Conservation (phyloP, 1,284 basidiomycete species). For the Melampsora abietis-canadensis region DNA sequence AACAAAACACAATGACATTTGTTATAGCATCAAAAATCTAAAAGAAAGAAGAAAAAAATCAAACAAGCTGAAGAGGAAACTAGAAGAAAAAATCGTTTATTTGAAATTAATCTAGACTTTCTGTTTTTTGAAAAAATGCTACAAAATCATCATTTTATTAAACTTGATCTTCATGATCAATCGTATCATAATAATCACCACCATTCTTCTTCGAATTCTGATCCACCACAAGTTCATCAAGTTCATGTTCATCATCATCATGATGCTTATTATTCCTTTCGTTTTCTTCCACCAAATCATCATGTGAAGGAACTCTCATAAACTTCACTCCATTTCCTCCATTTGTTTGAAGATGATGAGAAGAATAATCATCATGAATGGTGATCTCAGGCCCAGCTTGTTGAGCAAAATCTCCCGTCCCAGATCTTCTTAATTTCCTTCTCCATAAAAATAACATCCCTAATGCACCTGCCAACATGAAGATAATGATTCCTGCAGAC, state of each 20-base stretch:
- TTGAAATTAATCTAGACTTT: not conserved
- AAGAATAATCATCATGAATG: not conserved
- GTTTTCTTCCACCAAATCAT: conserved; percentile 21
- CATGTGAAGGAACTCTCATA: conserved; percentile 1
- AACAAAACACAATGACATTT: not conserved
- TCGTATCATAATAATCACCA: not conserved
- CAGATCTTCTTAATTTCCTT: conserved; percentile 51
- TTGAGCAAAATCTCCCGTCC: conserved; percentile 18
- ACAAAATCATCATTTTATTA: not conserved
- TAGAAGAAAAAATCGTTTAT: not conserved
- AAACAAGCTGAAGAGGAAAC: not conserved
- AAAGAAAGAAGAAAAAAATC: not conserved
- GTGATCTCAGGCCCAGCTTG: conserved; percentile 4
- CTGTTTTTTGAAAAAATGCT: not conserved
- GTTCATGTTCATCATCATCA: conserved; percentile 45
- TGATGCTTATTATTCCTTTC: conserved; percentile 45
- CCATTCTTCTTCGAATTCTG: not conserved
- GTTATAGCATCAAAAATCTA: not conserved
- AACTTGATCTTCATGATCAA: not conserved
- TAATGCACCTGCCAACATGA: conserved; percentile 68
- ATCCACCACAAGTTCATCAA: conserved; percentile 46
- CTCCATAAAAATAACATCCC: conserved; percentile 72
- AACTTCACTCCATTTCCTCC: conserved; percentile 43
- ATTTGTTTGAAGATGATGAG: not conserved
- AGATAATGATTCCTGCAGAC: conserved; percentile 74